Evolutionary conservation across 2,329 filamentous ascomycete genomes (phyloP).

Genomic region (Neofusicoccum parvum): DNA sequence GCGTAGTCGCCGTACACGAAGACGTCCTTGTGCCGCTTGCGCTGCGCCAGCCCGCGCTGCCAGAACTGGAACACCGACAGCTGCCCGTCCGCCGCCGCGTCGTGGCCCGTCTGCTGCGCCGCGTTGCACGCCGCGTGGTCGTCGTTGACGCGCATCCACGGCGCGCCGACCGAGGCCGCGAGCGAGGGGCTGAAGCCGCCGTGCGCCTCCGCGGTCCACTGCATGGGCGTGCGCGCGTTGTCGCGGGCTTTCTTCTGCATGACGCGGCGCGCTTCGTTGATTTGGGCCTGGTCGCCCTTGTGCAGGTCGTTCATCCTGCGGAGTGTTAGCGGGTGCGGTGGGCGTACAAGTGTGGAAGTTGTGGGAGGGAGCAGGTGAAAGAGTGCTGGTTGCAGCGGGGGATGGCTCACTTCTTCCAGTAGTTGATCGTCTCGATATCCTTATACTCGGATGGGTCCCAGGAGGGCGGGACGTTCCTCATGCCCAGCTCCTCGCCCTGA

Average conservation of each 20-base stretch:
- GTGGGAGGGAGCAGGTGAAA: neutral
- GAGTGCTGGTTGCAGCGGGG: no score
- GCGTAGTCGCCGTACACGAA: conserved; percentile 65
- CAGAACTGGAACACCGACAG: conserved; percentile 61
- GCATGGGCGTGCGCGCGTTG: conserved; percentile 67
- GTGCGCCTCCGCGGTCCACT: conserved; percentile 59
- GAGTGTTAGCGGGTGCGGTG: neutral
- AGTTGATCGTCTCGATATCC: conserved; percentile 59
- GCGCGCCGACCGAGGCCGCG: conserved; percentile 41
- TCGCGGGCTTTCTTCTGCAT: conserved; percentile 61
- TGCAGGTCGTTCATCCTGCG: conserved; percentile 35
- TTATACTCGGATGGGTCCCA: conserved; percentile 53
- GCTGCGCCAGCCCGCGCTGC: conserved; percentile 56
- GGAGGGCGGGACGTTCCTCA: conserved; percentile 50
- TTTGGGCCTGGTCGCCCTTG: conserved; percentile 31
- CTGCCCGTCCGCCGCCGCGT: conserved; percentile 27
- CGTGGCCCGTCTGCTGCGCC: conserved; percentile 49
- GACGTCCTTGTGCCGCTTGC: conserved; percentile 59
- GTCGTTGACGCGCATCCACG: conserved; percentile 65
- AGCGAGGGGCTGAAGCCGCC: conserved; percentile 61
- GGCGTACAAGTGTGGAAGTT: neutral
- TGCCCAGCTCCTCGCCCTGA: conserved; percentile 55
- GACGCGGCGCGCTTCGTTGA: conserved; percentile 31
- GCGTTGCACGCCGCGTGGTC: conserved; percentile 60
- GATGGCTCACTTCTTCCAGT: conserved; percentile 42